Evolutionary conservation across 192 early-diverging fungal species (phyloP).

Genomic region (Coemansia sp.): DNA sequence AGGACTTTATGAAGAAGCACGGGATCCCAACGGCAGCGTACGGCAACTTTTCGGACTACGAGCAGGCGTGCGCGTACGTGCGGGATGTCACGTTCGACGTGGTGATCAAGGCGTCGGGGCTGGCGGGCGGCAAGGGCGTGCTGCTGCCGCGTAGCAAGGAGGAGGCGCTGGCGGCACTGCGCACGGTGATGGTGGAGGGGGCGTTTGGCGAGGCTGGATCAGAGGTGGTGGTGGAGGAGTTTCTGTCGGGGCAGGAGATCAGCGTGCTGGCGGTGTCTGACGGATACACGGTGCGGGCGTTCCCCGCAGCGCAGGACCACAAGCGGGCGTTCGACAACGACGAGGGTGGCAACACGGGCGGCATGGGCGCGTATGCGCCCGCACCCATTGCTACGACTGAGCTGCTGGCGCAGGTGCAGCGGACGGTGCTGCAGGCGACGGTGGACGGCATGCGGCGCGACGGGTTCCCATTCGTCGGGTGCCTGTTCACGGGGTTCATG

Average conservation of each 20-base stretch:
- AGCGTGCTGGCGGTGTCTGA: slow-evolving; percentile 90
- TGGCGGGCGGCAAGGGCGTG: slow-evolving; percentile 98
- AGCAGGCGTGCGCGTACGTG: slow-evolving; percentile 68
- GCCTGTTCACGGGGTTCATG: slow-evolving; percentile 97
- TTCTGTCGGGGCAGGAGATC: slow-evolving; percentile 90
- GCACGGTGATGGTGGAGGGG: slow-evolving; percentile 85
- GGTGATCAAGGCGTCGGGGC: slow-evolving; percentile 95
- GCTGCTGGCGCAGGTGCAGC: slow-evolving; percentile 69
- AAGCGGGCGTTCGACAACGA: slow-evolving; percentile 96
- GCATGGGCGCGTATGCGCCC: slow-evolving; percentile 98
- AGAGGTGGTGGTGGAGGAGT: slow-evolving; percentile 97
- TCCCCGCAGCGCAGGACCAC: slow-evolving; percentile 98
- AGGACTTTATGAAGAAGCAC: slow-evolving; percentile 98
- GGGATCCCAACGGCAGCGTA: slow-evolving; percentile 94
- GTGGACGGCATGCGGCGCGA: slow-evolving; percentile 96
- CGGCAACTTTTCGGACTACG: slow-evolving; percentile 80
- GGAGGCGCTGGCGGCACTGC: slow-evolving; percentile 84
- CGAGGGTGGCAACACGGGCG: slow-evolving; percentile 94
- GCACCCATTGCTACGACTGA: slow-evolving; percentile 86
- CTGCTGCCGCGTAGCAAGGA: slow-evolving; percentile 81
- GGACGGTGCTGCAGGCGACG: slow-evolving; percentile 84
- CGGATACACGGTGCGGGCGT: slow-evolving; percentile 87
- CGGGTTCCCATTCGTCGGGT: slow-evolving; percentile 95
- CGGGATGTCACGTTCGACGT: slow-evolving; percentile 60
- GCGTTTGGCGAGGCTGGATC: slow-evolving; percentile 89